Percentiles rank a stretch among this genome's conserved stretches.
These are phyloP conservation scores for Ciborinia camelliae DNA, from an alignment of 2,329 filamentous ascomycete species.

Conservation along the genomic window DNA sequence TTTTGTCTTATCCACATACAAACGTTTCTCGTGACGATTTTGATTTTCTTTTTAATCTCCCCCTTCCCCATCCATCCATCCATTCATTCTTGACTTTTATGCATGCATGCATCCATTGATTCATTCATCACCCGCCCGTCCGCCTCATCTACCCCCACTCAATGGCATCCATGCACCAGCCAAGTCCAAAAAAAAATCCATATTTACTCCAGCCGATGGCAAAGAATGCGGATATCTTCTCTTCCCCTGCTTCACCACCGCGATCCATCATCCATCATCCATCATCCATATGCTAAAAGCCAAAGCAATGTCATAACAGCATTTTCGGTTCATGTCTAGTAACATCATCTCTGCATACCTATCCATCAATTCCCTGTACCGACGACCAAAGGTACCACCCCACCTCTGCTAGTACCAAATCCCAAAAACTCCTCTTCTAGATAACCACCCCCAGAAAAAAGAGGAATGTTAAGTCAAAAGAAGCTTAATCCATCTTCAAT, in stretches of 20 bases:
- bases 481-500: conserved; percentile 29
- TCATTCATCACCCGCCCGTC: background rate
- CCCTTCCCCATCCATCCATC: background rate
- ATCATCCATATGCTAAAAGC: conserved; percentile 9
- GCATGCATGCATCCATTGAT: conserved; percentile 1
- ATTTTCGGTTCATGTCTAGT: conserved; percentile 12
- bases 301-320: background rate
- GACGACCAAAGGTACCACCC: too few species aligned
- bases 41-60: background rate
- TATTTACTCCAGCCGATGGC: background rate
- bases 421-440: background rate
- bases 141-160: background rate
- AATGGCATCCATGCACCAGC: background rate
- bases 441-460: background rate
- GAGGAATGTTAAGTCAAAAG: background rate
- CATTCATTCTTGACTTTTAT: background rate
- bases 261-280: background rate
- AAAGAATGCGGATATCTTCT: conserved; percentile 7
- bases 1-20: background rate
- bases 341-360: background rate
- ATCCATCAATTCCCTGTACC: background rate
- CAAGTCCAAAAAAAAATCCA: background rate
- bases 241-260: background rate
- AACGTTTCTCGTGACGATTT: background rate
- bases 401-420: background rate